A percentile compares a stretch with the other conserved stretches of the same genome.
phyloP scores from a whole-genome alignment of 768 basidiomycete genomes.

The Mycena epipterygia region DNA sequence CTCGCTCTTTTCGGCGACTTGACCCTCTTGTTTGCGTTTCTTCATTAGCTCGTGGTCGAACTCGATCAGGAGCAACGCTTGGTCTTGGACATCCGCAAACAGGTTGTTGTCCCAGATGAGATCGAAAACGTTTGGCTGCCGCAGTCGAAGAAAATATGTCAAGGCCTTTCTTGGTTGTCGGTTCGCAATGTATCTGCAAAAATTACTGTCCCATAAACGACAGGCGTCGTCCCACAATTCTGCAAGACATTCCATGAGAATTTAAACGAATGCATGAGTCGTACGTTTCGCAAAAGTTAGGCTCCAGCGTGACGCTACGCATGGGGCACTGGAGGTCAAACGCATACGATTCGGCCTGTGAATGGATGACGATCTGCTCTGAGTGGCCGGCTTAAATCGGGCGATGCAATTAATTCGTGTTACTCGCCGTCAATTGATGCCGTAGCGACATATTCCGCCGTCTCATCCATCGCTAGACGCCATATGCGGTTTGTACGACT shows the following conservation, averaged over 20 bases:
- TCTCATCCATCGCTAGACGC: conserved; percentile 90
- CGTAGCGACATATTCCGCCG: conserved; percentile 91
- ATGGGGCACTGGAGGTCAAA: conserved; percentile 95
- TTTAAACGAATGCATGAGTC: conserved; percentile 84
- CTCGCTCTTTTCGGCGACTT: conserved; percentile 67
- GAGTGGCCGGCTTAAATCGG: conserved; percentile 20
- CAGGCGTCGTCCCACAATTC: conserved; percentile 72
- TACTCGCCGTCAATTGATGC: conserved; percentile 92
- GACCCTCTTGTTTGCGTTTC: conserved; percentile 61
- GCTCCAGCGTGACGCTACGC: conserved; percentile 91
- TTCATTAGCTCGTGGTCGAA: conserved; percentile 92
- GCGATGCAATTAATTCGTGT: background rate
- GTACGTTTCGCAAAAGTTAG: conserved; percentile 86
- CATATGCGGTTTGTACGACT: conserved; percentile 91
- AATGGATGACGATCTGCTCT: conserved; percentile 94
- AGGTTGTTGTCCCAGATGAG: conserved; percentile 94
- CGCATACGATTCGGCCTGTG: conserved; percentile 81
- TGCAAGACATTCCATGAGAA: conserved; percentile 95
- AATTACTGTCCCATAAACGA: background rate
- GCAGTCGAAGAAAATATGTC: conserved; percentile 88
- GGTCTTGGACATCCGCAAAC: conserved; percentile 95
- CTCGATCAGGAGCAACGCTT: conserved; percentile 91
- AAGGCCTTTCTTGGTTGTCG: conserved; percentile 96
- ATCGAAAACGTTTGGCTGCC: conserved; percentile 92
- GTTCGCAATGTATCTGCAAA: conserved; percentile 80